Evolutionary conservation across 2,329 filamentous ascomycete genomes (phyloP).

Genomic region (Colletotrichum sublineola): DNA sequence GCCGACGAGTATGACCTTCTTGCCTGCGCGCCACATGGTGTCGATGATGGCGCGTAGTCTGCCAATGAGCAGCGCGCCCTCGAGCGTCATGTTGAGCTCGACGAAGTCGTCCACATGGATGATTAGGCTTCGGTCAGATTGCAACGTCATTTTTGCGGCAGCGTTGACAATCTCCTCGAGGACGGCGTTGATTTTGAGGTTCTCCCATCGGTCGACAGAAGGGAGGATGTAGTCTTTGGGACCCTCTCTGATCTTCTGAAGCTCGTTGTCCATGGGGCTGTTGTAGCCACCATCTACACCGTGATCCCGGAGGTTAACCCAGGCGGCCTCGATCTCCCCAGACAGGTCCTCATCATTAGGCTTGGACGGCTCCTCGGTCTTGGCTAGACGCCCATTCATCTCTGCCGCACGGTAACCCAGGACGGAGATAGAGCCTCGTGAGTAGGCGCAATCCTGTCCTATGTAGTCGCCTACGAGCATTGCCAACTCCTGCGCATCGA

Average conservation of each 20-base stretch:
- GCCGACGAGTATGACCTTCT: constrained; percentile 83
- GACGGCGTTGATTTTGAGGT: constrained; percentile 70
- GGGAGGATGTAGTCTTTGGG: constrained; percentile 48
- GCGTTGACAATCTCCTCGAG: constrained; percentile 64
- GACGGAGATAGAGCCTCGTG: constrained; percentile 63
- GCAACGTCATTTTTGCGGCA: constrained; percentile 10
- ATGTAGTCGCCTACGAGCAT: constrained; percentile 78
- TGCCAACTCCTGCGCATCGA: constrained; percentile 79
- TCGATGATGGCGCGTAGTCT: constrained; percentile 80
- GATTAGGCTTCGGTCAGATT: constrained; percentile 67
- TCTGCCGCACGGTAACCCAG: constrained; percentile 70
- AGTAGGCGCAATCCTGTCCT: constrained; percentile 69
- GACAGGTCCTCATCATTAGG: constrained; percentile 50
- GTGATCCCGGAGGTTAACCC: constrained; percentile 44
- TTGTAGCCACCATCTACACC: constrained; percentile 45
- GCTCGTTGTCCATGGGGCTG: constrained; percentile 58
- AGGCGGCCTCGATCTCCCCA: constrained; percentile 46
- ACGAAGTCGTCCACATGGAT: constrained; percentile 86
- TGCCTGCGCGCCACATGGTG: constrained; percentile 77
- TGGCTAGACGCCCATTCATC: constrained; percentile 66
- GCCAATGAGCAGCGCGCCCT: constrained; percentile 77
- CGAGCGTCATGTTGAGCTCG: constrained; percentile 77
- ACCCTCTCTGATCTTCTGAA: constrained; percentile 57
- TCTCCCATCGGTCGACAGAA: constrained; percentile 68
- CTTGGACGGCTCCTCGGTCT: constrained; percentile 59